phyloP scores from a whole-genome alignment of 2,329 filamentous ascomycete species.

The Botrytis deweyae region DNA sequence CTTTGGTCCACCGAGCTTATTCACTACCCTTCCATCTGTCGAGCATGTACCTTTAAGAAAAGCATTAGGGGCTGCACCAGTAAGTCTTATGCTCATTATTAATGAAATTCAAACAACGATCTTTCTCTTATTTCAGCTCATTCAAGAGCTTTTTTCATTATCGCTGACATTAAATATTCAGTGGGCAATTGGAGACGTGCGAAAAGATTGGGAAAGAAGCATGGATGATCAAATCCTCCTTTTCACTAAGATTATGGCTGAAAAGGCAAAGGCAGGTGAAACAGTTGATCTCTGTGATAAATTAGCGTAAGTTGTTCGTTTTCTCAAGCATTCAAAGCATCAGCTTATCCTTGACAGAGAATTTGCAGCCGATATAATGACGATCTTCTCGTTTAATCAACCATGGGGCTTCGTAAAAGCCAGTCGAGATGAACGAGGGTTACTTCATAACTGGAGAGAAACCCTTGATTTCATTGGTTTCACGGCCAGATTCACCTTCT shows the following conservation, averaged over 20 bases:
- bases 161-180: background rate
- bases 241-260: background rate
- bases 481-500: background rate
- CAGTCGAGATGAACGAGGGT: constrained; percentile 42
- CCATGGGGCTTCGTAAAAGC: constrained; percentile 44
- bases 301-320: background rate
- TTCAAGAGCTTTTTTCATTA: no score
- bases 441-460: constrained; percentile 31
- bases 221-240: constrained; percentile 1
- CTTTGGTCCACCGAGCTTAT: constrained; percentile 40
- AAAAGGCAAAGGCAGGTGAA: constrained; percentile 5
- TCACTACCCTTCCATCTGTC: background rate
- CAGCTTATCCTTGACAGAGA: background rate
- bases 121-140: background rate
- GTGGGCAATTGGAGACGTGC: constrained; percentile 9
- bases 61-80: background rate
- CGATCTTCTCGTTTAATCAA: constrained; percentile 42
- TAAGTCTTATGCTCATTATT: background rate
- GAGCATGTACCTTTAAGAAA: constrained; percentile 7
- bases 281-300: constrained; percentile 5
- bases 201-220: background rate
- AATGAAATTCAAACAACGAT: no score
- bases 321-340: background rate
- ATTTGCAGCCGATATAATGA: constrained; percentile 42
- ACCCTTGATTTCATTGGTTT: background rate